Evolutionary conservation across 345 rosid species (phyloP).

Genomic region (Firmiana major): DNA sequence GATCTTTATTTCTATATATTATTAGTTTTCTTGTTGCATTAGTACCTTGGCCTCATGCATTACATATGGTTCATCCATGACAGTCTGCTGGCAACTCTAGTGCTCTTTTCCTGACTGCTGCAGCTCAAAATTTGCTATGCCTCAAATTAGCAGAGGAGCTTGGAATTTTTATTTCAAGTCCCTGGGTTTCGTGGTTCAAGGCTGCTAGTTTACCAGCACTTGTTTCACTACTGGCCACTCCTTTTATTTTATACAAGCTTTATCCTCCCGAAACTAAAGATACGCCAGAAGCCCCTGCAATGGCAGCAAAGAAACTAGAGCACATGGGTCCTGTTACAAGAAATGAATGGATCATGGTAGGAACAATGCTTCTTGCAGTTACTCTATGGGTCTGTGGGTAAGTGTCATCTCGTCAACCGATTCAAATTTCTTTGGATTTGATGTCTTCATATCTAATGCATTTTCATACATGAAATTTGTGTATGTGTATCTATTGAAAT

Average conservation of each 20-base stretch:
- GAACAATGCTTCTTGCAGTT: constrained; percentile 90
- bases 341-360: constrained; percentile 88
- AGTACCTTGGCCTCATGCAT: constrained; percentile 12
- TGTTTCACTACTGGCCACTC: constrained; percentile 68
- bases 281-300: constrained; percentile 93
- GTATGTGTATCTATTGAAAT: background rate
- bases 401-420: constrained; percentile 20
- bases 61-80: constrained; percentile 30
- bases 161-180: constrained; percentile 73
- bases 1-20: background rate
- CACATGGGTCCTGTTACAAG: constrained; percentile 78
- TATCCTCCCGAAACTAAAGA: constrained; percentile 96
- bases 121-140: constrained; percentile 91
- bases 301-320: constrained; percentile 76
- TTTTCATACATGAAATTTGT: background rate
- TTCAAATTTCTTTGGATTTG: background rate
- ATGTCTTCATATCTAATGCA: background rate
- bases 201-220: constrained; percentile 87
- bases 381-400: constrained; percentile 92
- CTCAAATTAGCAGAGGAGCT: constrained; percentile 94
- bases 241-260: constrained; percentile 69
- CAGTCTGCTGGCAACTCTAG: constrained; percentile 89
- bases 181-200: constrained; percentile 97
- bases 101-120: constrained; percentile 95
- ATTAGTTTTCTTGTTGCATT: background rate